phyloP scores from a whole-genome alignment of 495 filamentous ascomycete genomes.

The Xylaria longipes region DNA sequence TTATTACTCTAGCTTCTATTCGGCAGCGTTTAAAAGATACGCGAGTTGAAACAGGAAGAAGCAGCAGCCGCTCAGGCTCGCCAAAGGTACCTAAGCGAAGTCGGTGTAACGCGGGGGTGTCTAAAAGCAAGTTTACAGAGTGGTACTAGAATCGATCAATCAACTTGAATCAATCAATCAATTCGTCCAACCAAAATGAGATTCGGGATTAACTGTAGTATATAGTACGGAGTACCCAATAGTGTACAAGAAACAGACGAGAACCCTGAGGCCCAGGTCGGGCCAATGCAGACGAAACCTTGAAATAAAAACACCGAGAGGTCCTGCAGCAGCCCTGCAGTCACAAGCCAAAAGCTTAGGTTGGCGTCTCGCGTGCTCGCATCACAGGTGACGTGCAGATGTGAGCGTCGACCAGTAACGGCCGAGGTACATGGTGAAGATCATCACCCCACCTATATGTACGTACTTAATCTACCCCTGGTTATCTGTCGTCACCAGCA shows the following conservation, averaged over 20 bases:
- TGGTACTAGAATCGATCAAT: too few relatives aligned
- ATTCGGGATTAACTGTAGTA: too few relatives aligned
- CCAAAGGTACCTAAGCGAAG: neutral
- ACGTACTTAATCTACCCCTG: too few relatives aligned
- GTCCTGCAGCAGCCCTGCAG: neutral
- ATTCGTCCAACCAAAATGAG: too few relatives aligned
- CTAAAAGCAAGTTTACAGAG: neutral
- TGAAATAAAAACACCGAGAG: neutral
- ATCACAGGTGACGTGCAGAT: neutral
- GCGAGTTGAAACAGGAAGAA: neutral
- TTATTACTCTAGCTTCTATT: neutral
- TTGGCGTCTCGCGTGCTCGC: neutral
- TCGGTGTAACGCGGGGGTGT: neutral
- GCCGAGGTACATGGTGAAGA: slow-evolving; percentile 1
- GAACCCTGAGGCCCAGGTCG: too few relatives aligned
- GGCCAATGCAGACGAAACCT: slow-evolving; percentile 2
- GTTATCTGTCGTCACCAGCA: slow-evolving; percentile 14
- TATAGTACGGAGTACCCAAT: too few relatives aligned
- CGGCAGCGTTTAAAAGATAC: neutral
- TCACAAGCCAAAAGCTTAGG: slow-evolving; percentile 13
- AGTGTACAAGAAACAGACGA: neutral
- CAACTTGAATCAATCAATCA: too few relatives aligned
- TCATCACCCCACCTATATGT: neutral
- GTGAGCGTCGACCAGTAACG: neutral
- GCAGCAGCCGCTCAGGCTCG: too few relatives aligned